Percentiles rank a stretch among this genome's conserved stretches.
phyloP scores from a whole-genome alignment of 352 stramenopile genomes.

The Phytopythium montanum region DNA sequence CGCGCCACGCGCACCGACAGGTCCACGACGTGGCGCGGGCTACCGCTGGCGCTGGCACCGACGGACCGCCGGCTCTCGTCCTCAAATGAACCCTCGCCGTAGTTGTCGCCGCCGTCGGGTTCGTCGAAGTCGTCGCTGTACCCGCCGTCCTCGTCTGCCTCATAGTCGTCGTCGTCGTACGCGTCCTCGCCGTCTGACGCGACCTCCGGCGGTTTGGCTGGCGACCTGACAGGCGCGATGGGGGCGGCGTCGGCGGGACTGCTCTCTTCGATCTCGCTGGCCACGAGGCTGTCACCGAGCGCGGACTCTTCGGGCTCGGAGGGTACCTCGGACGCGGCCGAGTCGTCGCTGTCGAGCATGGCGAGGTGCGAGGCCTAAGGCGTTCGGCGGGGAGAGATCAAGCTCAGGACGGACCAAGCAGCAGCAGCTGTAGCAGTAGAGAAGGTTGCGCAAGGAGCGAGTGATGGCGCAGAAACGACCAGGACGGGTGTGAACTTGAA shows the following conservation, averaged over 20 bases:
- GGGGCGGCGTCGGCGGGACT: conserved; percentile 5
- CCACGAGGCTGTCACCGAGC: conserved; percentile 36
- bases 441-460: neutral
- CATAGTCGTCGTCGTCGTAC: conserved; percentile 37
- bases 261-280: conserved; percentile 54
- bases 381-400: no score
- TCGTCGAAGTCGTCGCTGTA: conserved; percentile 81
- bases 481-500: neutral
- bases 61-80: conserved; percentile 54
- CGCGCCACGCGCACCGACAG: conserved; percentile 50
- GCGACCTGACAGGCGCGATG: neutral
- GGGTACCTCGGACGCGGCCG: conserved; percentile 57
- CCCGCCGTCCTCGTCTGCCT: conserved; percentile 29
- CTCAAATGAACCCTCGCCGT: conserved; percentile 68
- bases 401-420: neutral
- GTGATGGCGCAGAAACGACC: neutral
- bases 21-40: conserved; percentile 35
- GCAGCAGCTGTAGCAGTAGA: neutral
- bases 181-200: conserved; percentile 5
- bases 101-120: conserved; percentile 22
- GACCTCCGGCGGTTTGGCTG: neutral
- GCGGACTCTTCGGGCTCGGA: conserved; percentile 37
- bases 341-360: conserved; percentile 58
- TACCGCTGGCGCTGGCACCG: conserved; percentile 21
- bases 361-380: no score